phyloP scores from a whole-genome alignment of 805 yeast species.

The Saccharomycopsis fibuligera region DNA sequence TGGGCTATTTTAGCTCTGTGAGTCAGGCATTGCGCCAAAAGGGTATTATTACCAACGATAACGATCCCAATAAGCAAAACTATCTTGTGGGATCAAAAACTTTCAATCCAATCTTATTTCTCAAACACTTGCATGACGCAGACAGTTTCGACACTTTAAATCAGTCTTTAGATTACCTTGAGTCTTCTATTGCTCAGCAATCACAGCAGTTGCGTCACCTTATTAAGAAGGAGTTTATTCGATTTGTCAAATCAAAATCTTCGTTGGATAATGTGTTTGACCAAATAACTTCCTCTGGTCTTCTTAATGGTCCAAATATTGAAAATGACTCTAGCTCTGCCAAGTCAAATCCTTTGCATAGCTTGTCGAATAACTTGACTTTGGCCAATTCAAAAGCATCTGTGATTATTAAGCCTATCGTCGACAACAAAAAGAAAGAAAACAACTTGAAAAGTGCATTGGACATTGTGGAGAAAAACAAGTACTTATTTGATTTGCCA shows the following conservation, averaged over 20 bases:
- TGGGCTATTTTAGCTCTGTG: constrained; percentile 46
- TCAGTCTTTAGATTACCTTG: constrained; percentile 42
- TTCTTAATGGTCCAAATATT: constrained; percentile 10
- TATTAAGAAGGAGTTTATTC: constrained; percentile 54
- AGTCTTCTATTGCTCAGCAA: constrained; percentile 41
- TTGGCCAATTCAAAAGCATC: constrained; percentile 49
- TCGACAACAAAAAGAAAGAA: constrained; percentile 43
- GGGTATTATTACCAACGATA: constrained; percentile 33
- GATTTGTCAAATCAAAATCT: constrained; percentile 60
- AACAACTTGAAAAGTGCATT: constrained; percentile 44
- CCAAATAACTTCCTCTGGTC: constrained; percentile 41
- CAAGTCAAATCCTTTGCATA: constrained; percentile 31
- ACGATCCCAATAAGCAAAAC: constrained; percentile 33
- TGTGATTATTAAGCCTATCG: constrained; percentile 51
- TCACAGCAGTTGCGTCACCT: constrained; percentile 43
- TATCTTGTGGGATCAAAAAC: constrained; percentile 50
- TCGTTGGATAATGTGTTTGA: constrained; percentile 53
- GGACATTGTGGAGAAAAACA: constrained; percentile 45
- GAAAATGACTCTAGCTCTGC: constrained; percentile 25
- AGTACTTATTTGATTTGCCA: constrained; percentile 53
- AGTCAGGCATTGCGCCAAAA: constrained; percentile 36
- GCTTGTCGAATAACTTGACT: constrained; percentile 36
- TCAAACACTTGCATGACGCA: constrained; percentile 48
- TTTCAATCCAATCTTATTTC: constrained; percentile 51
- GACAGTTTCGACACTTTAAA: constrained; percentile 47